Percentiles rank a stretch among this genome's conserved stretches.
Evolutionary conservation across 2,329 filamentous ascomycete species (phyloP).

Genomic region (Apiospora kogelbergensis): DNA sequence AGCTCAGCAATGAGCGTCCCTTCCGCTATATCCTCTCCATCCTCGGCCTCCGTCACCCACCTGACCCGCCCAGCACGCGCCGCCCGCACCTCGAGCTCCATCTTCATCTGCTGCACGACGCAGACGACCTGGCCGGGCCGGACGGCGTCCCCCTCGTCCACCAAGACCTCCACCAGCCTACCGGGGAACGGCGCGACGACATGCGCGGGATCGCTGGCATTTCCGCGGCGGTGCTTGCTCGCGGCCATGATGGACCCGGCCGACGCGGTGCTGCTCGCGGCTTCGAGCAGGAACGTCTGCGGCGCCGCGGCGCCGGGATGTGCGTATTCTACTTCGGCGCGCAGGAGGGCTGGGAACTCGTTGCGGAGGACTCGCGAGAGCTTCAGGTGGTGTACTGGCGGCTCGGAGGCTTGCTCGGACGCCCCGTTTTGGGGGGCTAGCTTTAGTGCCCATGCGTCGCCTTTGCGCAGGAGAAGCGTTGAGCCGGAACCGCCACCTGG

Average conservation of each 20-base stretch:
- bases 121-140: conserved; percentile 52
- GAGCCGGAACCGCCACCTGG: conserved; percentile 19
- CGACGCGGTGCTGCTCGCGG: conserved; percentile 34
- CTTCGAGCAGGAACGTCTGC: conserved; percentile 1
- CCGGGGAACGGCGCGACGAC: conserved; percentile 58
- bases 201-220: conserved; percentile 49
- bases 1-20: conserved; percentile 44
- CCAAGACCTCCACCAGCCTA: conserved; percentile 58
- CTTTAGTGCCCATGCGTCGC: conserved; percentile 57
- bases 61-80: conserved; percentile 44
- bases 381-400: conserved; percentile 48
- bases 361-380: conserved; percentile 56
- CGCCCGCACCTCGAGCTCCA: conserved; percentile 64
- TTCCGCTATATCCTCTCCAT: conserved; percentile 54
- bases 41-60: conserved; percentile 55
- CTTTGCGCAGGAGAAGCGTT: conserved; percentile 53
- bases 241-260: conserved; percentile 45
- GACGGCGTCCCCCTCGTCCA: conserved; percentile 50
- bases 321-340: conserved; percentile 53
- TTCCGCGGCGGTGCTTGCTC: conserved; percentile 47
- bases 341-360: conserved; percentile 56
- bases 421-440: conserved; percentile 35
- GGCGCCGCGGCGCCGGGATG: conserved; percentile 25
- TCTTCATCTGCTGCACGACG: conserved; percentile 68
- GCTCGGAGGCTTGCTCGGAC: conserved; percentile 22